A percentile compares a stretch with the other conserved stretches of the same genome.
phyloP scores from a whole-genome alignment of 768 basidiomycete species.

The Cyclocybe aegerita region DNA sequence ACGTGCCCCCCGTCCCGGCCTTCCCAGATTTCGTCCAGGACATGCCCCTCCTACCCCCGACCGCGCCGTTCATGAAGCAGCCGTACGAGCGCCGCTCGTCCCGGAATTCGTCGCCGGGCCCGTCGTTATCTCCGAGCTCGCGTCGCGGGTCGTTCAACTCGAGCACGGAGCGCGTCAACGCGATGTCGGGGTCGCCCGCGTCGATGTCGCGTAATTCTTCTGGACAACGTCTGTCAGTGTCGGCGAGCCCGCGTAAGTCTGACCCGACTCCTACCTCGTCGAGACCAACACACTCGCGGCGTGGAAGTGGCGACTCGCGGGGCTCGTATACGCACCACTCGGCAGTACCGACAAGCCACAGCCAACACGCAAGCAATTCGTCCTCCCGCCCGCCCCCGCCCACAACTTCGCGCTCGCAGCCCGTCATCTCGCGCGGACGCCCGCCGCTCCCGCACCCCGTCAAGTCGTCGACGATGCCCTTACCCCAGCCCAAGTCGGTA shows the following conservation, averaged over 20 bases:
- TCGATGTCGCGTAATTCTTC: conserved; percentile 16
- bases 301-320: conserved; percentile 24
- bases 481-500: too few species aligned
- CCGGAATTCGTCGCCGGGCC: conserved; percentile 31
- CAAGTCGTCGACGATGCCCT: conserved; percentile 22
- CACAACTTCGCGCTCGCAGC: conserved; percentile 25
- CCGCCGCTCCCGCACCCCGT: conserved; percentile 24
- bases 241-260: conserved; percentile 14
- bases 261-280: conserved; percentile 4
- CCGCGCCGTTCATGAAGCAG: conserved; percentile 75
- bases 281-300: conserved; percentile 19
- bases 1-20: conserved; percentile 37
- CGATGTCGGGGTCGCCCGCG: conserved; percentile 11
- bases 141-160: conserved; percentile 35
- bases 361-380: conserved; percentile 3
- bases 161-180: conserved; percentile 29
- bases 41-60: conserved; percentile 70
- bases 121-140: conserved; percentile 34
- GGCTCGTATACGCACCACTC: conserved; percentile 7
- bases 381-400: conserved; percentile 17
- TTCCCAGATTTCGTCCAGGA: conserved; percentile 52
- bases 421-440: conserved; percentile 22
- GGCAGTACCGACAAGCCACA: conserved; percentile 6
- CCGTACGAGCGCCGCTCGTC: conserved; percentile 45
- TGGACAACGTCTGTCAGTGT: conserved; percentile 6